Conservation (phyloP, 805 yeast species). For the Suhomyces sp. region DNA sequence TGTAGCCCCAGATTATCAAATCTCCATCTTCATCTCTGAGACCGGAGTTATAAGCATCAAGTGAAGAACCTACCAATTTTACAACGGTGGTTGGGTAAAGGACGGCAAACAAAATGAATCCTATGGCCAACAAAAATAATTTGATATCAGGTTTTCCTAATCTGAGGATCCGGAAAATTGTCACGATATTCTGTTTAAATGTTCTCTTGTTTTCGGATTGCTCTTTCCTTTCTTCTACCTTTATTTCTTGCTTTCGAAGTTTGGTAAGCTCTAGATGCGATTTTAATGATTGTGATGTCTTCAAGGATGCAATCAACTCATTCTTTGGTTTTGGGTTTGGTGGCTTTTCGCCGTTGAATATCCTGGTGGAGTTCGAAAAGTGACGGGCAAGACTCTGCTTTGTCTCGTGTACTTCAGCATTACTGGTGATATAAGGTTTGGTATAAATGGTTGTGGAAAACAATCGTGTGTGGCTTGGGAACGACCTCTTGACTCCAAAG, state of each 20-base stretch:
- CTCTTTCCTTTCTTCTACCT: conserved; percentile 30
- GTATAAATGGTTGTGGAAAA: too few relatives aligned
- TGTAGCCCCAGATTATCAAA: conserved; percentile 45
- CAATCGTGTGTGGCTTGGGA: too few relatives aligned
- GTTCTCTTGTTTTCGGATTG: conserved; percentile 24
- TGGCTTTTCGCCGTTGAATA: too few relatives aligned
- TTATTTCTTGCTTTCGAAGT: conserved; percentile 22
- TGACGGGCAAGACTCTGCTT: too few relatives aligned
- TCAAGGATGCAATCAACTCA: conserved; percentile 5
- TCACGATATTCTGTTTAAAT: conserved; percentile 33
- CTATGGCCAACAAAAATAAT: conserved; percentile 39
- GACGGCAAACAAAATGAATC: conserved; percentile 43
- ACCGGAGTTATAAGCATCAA: conserved; percentile 41
- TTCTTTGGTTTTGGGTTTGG: background rate
- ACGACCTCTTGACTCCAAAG: background rate
- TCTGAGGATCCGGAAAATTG: conserved; percentile 37
- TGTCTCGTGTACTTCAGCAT: too few relatives aligned
- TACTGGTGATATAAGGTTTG: too few relatives aligned
- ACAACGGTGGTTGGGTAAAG: conserved; percentile 45
- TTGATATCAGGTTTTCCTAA: conserved; percentile 41
- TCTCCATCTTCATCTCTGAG: conserved; percentile 38
- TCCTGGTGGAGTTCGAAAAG: too few relatives aligned
- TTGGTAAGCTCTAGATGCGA: conserved; percentile 31
- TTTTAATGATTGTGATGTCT: conserved; percentile 17
- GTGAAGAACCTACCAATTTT: conserved; percentile 42